Evolutionary conservation across 768 basidiomycete genomes (phyloP), one percentile per base, ranked within the genome.

Genomic region (Chlorophyllum brunneum): DNA sequence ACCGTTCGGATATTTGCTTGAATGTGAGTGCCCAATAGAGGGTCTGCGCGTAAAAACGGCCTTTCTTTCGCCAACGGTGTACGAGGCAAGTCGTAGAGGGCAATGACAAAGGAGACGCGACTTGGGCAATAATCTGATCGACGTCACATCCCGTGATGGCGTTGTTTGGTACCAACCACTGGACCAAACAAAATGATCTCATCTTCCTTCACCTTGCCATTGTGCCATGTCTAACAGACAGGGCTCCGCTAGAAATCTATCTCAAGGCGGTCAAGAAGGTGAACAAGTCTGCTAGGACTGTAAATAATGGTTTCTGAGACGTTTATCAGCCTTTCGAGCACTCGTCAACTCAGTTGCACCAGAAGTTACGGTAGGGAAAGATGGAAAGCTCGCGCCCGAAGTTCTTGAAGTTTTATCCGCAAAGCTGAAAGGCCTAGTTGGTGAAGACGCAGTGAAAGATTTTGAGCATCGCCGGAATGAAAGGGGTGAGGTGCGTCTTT

Each of bases 401-500:
- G 78, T 79, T 48, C 65, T 82, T 18, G 67, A 70, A 54, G 77
- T 69, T 54, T 63, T 90, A 20, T 81, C 85, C 2, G 74, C 81
- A 50, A 85, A 78, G 63, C 69, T 90, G 10, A 72, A 69, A 15
- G 75, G 87, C 57, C 62, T 90, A 15, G 68, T 85, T 18, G 80
- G 77, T 11, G 71, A 68, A 34, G 72, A 74, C 42, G 71, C 61
- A 2, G 56, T 63, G 38, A 61, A 63, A 34, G 67, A 61, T 22
- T 60, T 61, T 43, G 60, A 65, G 6, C 69, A 71, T 45, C 67
- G 55, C 45, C 70, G 71, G 48, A 77, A 81, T 53, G 79, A 78
- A 65, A 73, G 73, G 66, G 80, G 79, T 74, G 81, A 88, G 79
- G 88, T 87, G 72, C 59, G 79, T 48, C 58, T 11, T 45, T 54